A percentile compares a stretch with the other conserved stretches of the same genome.
Conservation (phyloP, 176 grass and related monocot genomes). For the Dactylis glomerata region DNA sequence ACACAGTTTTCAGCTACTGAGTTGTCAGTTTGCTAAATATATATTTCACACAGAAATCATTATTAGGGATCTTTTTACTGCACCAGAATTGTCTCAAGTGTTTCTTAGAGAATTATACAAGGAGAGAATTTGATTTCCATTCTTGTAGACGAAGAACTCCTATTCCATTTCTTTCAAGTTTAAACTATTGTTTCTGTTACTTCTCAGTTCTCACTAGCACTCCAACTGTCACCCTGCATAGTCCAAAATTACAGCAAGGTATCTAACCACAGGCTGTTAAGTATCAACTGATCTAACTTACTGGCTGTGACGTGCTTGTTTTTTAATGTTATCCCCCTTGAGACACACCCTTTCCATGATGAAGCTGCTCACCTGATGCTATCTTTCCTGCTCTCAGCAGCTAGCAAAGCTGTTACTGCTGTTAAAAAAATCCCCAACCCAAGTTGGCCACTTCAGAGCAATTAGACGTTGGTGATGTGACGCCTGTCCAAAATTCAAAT, state of each 20-base stretch:
- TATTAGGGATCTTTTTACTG: background rate
- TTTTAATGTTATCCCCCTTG: conserved; percentile 43
- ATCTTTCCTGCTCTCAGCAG: conserved; percentile 30
- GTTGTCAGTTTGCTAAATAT: background rate
- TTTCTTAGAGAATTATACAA: background rate
- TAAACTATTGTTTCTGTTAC: background rate
- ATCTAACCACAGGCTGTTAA: conserved; percentile 17
- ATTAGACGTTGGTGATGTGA: conserved; percentile 41
- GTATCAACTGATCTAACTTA: background rate
- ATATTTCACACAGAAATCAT: background rate
- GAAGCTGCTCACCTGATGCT: conserved; percentile 38
- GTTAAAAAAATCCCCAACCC: conserved; percentile 21
- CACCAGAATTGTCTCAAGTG: background rate
- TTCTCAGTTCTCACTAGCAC: background rate
- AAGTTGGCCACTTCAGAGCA: conserved; percentile 21
- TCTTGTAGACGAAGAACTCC: background rate
- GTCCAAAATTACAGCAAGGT: conserved; percentile 19
- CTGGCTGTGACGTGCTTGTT: conserved; percentile 26
- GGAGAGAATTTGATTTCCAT: background rate
- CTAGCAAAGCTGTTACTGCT: conserved; percentile 46
- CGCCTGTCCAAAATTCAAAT: conserved; percentile 17
- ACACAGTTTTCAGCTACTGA: background rate
- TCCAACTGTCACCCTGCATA: conserved; percentile 24
- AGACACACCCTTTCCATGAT: conserved; percentile 49
- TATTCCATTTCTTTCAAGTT: background rate